Evolutionary conservation across 768 basidiomycete genomes (phyloP), one percentile per base, ranked within the genome.

Genomic region (Russula griseocarnosa): DNA sequence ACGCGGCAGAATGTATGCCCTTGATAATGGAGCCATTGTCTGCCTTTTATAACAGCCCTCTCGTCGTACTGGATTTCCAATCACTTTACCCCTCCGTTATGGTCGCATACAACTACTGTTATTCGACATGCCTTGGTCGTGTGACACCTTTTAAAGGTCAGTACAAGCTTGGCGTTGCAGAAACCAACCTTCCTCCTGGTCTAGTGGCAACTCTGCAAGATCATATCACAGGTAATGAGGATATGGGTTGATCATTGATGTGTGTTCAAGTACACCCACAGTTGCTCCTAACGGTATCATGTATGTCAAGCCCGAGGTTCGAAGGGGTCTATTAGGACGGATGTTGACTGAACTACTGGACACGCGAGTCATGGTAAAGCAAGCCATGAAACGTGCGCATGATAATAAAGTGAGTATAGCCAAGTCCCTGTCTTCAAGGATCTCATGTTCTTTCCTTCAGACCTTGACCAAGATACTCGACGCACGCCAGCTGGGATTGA

Each of bases 91-190:
- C 97, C 0, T 97, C 94, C 0, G 79, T 98, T 64, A 98, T 98
- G 96, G 96, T 98, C 69, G 96, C 94, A 7, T 95, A 99, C 76
- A 98, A 98, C 73, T 94, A 94, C 73, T 94, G 92, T 71, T 95
- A 94, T 73, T 98, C 95, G 30, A 99, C 97, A 2, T 98, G 95
- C 73, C 80, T 99, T 34, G 97, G 97, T 11, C 85, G 95, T 14
- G 79, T 92, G 44, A 79, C 80, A n/a, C 80, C 86, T n/a, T 96
- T 95, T 75, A 87, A 93, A 72, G 94, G 89, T 10, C 82, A 82
- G 30, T 86, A 89, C 73, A 96, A 96, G 74, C 83, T 98, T 58
- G 97, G 97, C 3, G 90, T 95, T 51, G 77, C 83, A 47, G 83
- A 93, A 65, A 79, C 92, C 20, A 78, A 87, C 44, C 78, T 87